Evolutionary conservation across 2,329 filamentous ascomycete species (phyloP), one percentile per base, ranked within the genome.

Genomic region (Sporothrix humicola): DNA sequence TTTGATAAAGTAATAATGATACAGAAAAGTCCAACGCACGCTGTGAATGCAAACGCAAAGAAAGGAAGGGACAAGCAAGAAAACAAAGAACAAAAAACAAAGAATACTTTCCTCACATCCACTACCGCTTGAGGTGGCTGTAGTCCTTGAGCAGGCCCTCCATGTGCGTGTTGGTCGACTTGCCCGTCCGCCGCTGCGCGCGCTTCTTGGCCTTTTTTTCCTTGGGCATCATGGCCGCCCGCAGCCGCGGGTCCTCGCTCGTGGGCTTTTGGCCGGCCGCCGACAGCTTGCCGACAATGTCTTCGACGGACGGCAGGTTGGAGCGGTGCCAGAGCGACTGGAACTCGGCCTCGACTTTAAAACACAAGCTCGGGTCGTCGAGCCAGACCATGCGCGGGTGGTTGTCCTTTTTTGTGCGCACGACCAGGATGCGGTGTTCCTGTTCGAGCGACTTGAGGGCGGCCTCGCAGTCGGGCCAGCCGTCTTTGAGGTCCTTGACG

Each of bases 401-500:
- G 79, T 93, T 92, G 81, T 98, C 95, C 84, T 98, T 98, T 83
- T 96, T 97, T 73, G 95, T 95, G 75, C 95, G 90, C 26, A 93
- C 92, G 6, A 98, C 93, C 50, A 98, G 87, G 63, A 98, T 87
- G 81, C 92, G 91, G 79, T 95, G 91, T 80, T 93, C 89, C 56
- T 83, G 83, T 84, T 98, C 95, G 70, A 99, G 87, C 77, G 89
- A 86, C 76, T 92, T 88, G 80, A 99, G 92, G 10, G 92, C 88
- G 23, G 91, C 88, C 75, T 95, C 90, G 79, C 94, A 97, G 78
- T 92, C 91, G 31, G 92, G 90, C 96, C 96, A 99, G 76, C 96
- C 96, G 81, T 99, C 96, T 83, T 97, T 97, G 75, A 99, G 88
- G 78, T 98, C 94, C 81, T 94, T 94, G 76, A 98, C 93, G 52